Evolutionary conservation across 2,329 filamentous ascomycete genomes (phyloP).

Genomic region (Biscogniauxia sp.): DNA sequence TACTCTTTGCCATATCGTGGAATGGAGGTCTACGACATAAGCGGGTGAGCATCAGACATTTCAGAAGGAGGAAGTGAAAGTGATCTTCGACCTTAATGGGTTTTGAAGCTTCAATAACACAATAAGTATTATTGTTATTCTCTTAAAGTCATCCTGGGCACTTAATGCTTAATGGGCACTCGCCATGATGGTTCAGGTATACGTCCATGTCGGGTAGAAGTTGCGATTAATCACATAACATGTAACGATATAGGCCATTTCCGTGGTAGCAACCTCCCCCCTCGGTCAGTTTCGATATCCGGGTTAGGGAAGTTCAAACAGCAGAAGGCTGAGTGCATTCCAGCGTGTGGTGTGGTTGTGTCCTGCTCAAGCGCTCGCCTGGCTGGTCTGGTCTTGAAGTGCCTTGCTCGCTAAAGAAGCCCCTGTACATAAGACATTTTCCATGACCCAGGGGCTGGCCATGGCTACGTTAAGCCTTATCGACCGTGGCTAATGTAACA

Average conservation of each 20-base stretch:
- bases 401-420: conserved; percentile 1
- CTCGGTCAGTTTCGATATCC: neutral
- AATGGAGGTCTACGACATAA: conserved; percentile 15
- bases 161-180: neutral
- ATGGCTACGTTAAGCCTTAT: conserved; percentile 19
- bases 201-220: neutral
- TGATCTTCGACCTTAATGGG: conserved; percentile 6
- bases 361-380: conserved; percentile 9
- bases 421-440: conserved; percentile 21
- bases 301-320: neutral
- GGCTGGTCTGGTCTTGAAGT: neutral
- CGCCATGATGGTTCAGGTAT: neutral
- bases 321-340: conserved; percentile 8
- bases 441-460: neutral
- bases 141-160: too few species aligned
- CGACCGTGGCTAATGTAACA: conserved; percentile 21
- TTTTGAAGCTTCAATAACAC: conserved; percentile 1
- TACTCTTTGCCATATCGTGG: conserved; percentile 22
- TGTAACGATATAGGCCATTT: neutral
- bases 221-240: neutral
- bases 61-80: conserved; percentile 3
- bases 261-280: neutral
- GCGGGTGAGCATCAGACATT: neutral
- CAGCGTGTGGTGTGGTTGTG: conserved; percentile 1
- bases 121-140: too few species aligned